Conservation (phyloP, 371 early-diverging fungal species). For the Nematocida minor region DNA sequence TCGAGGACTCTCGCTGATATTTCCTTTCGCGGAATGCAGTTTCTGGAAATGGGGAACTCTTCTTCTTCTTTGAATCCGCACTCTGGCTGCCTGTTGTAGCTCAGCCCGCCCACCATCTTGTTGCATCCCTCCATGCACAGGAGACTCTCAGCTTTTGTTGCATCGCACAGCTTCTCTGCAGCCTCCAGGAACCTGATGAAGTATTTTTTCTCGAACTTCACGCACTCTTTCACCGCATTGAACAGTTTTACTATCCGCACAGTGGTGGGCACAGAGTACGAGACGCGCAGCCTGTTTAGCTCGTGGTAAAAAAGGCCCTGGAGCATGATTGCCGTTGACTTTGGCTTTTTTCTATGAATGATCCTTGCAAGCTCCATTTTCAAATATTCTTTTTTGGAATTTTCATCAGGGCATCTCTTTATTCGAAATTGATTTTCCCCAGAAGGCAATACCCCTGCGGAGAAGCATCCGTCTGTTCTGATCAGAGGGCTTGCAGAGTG, state of each 20-base stretch:
- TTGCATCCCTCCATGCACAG: slow-evolving; percentile 41
- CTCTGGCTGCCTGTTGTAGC: slow-evolving; percentile 34
- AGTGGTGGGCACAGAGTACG: neutral
- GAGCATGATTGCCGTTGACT: slow-evolving; percentile 36
- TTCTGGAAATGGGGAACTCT: slow-evolving; percentile 26
- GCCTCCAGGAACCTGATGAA: slow-evolving; percentile 36
- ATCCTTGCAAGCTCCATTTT: slow-evolving; percentile 34
- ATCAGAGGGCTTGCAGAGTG: neutral
- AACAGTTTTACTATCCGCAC: slow-evolving; percentile 20
- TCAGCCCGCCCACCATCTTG: slow-evolving; percentile 18
- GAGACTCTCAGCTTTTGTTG: neutral
- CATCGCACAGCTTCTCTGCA: slow-evolving; percentile 19
- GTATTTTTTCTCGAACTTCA: slow-evolving; percentile 49
- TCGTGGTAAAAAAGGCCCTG: slow-evolving; percentile 47
- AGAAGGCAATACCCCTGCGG: neutral
- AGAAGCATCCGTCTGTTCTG: neutral
- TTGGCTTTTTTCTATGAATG: slow-evolving; percentile 21
- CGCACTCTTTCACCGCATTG: slow-evolving; percentile 43
- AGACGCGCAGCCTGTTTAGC: slow-evolving; percentile 2
- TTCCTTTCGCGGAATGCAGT: neutral
- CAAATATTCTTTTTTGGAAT: slow-evolving; percentile 1
- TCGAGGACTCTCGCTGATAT: neutral
- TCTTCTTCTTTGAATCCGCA: slow-evolving; percentile 36
- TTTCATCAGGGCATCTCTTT: slow-evolving; percentile 16
- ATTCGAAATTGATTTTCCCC: too few species aligned